These are phyloP conservation scores for Eucalyptus fibrosa DNA, from an alignment of 345 rosid species.

Conservation along the genomic window DNA sequence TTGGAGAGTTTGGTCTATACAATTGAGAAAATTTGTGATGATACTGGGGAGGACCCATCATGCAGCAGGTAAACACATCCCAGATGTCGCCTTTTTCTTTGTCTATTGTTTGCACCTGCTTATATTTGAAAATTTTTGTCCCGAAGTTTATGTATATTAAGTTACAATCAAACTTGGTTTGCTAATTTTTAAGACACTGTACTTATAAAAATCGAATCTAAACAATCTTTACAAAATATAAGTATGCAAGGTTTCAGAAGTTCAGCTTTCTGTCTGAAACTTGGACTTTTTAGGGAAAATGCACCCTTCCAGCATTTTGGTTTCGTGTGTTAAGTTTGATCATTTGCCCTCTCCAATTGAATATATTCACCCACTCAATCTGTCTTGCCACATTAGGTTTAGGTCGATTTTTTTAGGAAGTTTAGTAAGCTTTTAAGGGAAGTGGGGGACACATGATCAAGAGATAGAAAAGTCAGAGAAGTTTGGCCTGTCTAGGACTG, in stretches of 20 bases:
- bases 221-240: background rate
- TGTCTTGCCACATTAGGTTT: background rate
- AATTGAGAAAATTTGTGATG: slow-evolving; percentile 75
- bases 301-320: background rate
- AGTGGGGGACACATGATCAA: background rate
- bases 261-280: background rate
- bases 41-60: slow-evolving; percentile 81
- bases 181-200: background rate
- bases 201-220: background rate
- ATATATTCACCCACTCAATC: background rate
- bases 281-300: background rate
- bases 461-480: background rate
- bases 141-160: background rate
- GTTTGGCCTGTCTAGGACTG: background rate
- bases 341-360: background rate
- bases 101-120: background rate
- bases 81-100: background rate
- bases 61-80: slow-evolving; percentile 56
- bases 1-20: slow-evolving; percentile 45
- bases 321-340: background rate
- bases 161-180: background rate
- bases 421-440: background rate
- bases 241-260: background rate
- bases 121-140: background rate
- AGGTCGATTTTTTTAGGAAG: background rate